Percentiles rank a stretch among this genome's conserved stretches.
phyloP scores from a whole-genome alignment of 176 grass and related monocot species.

The Urochloa ruziziensis region DNA sequence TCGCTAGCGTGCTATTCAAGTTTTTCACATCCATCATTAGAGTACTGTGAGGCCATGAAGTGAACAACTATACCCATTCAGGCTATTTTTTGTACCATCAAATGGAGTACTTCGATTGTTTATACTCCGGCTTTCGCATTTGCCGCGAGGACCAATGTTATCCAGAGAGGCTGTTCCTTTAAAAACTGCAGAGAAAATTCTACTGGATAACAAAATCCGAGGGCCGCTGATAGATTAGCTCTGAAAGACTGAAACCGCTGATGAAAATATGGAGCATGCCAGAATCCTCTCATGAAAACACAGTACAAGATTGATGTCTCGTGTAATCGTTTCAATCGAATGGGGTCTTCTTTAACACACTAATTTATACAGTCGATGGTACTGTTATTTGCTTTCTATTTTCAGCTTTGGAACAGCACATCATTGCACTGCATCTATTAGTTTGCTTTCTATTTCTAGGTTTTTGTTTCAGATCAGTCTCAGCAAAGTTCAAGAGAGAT shows the following conservation, averaged over 20 bases:
- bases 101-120: background rate
- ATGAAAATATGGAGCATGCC: background rate
- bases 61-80: background rate
- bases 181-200: background rate
- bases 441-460: background rate
- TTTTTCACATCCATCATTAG: conserved; percentile 1
- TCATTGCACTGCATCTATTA: background rate
- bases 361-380: background rate
- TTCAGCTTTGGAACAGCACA: background rate
- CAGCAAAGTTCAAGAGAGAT: background rate
- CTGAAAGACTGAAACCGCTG: background rate
- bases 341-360: background rate
- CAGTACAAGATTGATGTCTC: background rate
- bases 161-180: background rate
- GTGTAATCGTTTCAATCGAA: background rate
- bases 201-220: background rate
- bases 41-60: background rate
- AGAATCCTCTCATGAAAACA: background rate
- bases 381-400: conserved; percentile 11
- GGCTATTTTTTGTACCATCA: background rate
- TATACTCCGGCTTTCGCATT: background rate
- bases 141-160: background rate
- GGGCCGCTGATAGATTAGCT: background rate
- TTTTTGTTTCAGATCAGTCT: background rate
- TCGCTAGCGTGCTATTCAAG: conserved; percentile 26